Percentiles rank a stretch among this genome's conserved stretches.
Evolutionary conservation across 768 basidiomycete genomes (phyloP).

Genomic region (Trametes cinnabarina): DNA sequence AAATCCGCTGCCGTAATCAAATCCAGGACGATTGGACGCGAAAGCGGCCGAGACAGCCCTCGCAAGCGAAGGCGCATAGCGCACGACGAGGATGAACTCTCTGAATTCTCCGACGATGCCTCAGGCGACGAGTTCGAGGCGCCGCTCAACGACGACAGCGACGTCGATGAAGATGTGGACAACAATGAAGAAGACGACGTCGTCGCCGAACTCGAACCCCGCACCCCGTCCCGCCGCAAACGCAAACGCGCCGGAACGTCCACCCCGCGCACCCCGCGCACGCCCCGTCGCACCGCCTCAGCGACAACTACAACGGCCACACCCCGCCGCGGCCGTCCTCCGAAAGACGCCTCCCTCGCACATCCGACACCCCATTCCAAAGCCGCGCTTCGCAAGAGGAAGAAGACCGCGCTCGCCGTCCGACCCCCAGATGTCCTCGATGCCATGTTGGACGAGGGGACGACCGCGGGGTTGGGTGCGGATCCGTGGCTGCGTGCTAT

Average conservation of each 20-base stretch:
- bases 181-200: conserved; percentile 15
- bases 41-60: background rate
- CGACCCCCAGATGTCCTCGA: conserved; percentile 37
- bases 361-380: conserved; percentile 79
- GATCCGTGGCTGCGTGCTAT: conserved; percentile 87
- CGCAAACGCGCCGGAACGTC: conserved; percentile 39
- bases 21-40: background rate
- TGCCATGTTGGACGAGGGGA: conserved; percentile 25
- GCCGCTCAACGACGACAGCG: background rate
- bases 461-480: conserved; percentile 11
- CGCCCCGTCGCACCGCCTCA: background rate
- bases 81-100: background rate
- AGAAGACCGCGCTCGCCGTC: conserved; percentile 35
- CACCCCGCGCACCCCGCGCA: conserved; percentile 18
- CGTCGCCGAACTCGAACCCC: conserved; percentile 31
- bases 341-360: conserved; percentile 40
- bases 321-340: conserved; percentile 5
- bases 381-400: conserved; percentile 54
- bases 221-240: conserved; percentile 51
- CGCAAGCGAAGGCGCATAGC: conserved; percentile 10
- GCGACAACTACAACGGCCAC: conserved; percentile 17
- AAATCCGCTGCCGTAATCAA: background rate
- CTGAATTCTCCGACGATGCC: conserved; percentile 10
- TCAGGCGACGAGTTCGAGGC: conserved; percentile 17
- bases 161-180: background rate